Percentiles rank a stretch among this genome's conserved stretches.
Evolutionary conservation across 2,329 filamentous ascomycete genomes (phyloP).

Genomic region (Aspergillus eucalypticola): DNA sequence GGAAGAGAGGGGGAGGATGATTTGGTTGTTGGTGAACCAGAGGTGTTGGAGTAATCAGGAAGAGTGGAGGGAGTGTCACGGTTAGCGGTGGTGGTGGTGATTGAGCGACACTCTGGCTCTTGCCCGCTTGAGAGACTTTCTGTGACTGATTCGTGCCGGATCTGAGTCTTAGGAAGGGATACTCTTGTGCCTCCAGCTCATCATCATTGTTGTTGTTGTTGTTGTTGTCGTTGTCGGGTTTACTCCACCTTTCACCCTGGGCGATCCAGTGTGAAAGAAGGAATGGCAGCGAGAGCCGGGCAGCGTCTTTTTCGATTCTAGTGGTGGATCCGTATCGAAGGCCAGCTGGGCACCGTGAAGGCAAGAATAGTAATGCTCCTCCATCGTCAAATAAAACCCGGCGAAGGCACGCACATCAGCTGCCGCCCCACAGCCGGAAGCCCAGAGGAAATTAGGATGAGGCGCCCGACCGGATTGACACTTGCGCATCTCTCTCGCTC

Average conservation of each 20-base stretch:
- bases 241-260: slow-evolving; percentile 8
- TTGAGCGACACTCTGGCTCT: neutral
- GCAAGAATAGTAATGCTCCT: neutral
- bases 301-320: neutral
- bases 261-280: neutral
- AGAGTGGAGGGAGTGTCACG: neutral
- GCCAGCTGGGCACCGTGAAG: slow-evolving; percentile 2
- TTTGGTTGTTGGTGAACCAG: neutral
- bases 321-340: slow-evolving; percentile 3
- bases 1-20: neutral
- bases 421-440: slow-evolving; percentile 10
- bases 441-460: slow-evolving; percentile 7
- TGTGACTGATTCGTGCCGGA: neutral
- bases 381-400: neutral
- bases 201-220: neutral
- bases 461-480: slow-evolving; percentile 10
- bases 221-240: neutral
- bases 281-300: neutral
- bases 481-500: neutral
- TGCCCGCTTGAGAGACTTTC: neutral
- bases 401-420: slow-evolving; percentile 10
- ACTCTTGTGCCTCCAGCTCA: neutral
- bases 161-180: neutral
- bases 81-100: neutral
- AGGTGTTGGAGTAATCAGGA: neutral